Evolutionary conservation across 805 yeast genomes (phyloP).

Genomic region (Candida qinlingensis): DNA sequence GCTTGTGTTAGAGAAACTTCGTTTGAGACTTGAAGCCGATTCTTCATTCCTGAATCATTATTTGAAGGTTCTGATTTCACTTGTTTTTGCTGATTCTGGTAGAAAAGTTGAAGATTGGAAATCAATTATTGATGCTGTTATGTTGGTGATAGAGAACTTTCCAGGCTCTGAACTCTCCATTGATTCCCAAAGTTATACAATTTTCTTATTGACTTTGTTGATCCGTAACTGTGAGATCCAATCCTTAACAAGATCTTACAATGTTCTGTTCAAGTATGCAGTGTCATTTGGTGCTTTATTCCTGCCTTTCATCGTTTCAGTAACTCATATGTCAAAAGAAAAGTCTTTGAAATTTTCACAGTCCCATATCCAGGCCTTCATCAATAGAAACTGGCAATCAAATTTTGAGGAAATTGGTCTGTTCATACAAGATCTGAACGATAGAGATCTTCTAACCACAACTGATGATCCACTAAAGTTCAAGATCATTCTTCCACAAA

Average conservation of each 20-base stretch:
- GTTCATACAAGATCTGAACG: constrained; percentile 35
- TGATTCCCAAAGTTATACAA: constrained; percentile 21
- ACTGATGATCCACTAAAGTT: constrained; percentile 11
- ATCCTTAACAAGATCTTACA: constrained; percentile 43
- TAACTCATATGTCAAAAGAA: constrained; percentile 37
- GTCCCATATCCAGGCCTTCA: constrained; percentile 42
- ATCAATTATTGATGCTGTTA: constrained; percentile 20
- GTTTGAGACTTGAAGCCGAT: constrained; percentile 11
- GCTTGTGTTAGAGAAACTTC: constrained; percentile 23
- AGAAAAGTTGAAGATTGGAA: constrained; percentile 54
- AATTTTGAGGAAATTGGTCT: constrained; percentile 33
- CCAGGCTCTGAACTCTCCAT: neutral
- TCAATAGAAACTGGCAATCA: constrained; percentile 38
- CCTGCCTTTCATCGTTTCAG: constrained; percentile 42
- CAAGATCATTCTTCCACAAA: constrained; percentile 15
- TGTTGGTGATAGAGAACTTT: constrained; percentile 5
- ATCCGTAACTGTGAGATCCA: constrained; percentile 52
- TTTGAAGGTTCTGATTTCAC: constrained; percentile 36
- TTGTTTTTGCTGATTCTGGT: constrained; percentile 69
- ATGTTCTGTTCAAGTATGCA: constrained; percentile 36
- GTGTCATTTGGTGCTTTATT: constrained; percentile 31
- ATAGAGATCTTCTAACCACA: constrained; percentile 19
- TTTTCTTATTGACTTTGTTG: constrained; percentile 43
- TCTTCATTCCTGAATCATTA: constrained; percentile 12
- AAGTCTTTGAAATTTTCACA: constrained; percentile 40